A percentile compares a stretch with the other conserved stretches of the same genome.
These are phyloP conservation scores for Globisporangium abappressorium DNA, from an alignment of 352 stramenopile genomes.

Conservation along the genomic window DNA sequence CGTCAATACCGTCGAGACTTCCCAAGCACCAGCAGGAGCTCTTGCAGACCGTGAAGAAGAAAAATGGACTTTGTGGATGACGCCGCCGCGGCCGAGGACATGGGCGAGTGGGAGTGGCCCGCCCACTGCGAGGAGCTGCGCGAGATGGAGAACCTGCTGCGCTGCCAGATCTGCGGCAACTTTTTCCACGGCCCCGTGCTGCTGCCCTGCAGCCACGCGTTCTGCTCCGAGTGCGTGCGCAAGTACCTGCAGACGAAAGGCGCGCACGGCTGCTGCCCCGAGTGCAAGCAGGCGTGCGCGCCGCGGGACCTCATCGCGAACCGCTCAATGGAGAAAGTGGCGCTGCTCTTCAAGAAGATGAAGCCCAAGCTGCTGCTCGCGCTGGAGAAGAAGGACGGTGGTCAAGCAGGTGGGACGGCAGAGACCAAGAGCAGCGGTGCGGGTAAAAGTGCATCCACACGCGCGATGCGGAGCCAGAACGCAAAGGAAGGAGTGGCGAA, in stretches of 20 bases:
- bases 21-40: not conserved
- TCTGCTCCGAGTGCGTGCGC: slow-evolving; percentile 83
- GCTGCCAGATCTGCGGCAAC: slow-evolving; percentile 82
- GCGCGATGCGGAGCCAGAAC: slow-evolving; percentile 1
- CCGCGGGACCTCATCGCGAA: slow-evolving; percentile 65
- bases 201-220: slow-evolving; percentile 75
- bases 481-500: not conserved
- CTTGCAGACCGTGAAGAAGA: too few species aligned
- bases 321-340: slow-evolving; percentile 69
- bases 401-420: not conserved
- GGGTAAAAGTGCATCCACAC: not conserved
- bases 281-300: slow-evolving; percentile 72
- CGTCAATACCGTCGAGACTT: not conserved
- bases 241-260: slow-evolving; percentile 73
- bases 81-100: slow-evolving; percentile 10
- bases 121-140: slow-evolving; percentile 48
- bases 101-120: slow-evolving; percentile 83
- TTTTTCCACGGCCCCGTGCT: slow-evolving; percentile 82
- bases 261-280: slow-evolving; percentile 68
- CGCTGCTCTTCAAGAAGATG: slow-evolving; percentile 58
- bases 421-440: slow-evolving; percentile 2
- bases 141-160: slow-evolving; percentile 71
- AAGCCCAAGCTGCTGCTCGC: slow-evolving; percentile 64
- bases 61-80: slow-evolving; percentile 19
- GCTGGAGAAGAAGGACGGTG: slow-evolving; percentile 21